Evolutionary conservation across 352 stramenopile genomes (phyloP).

Genomic region (Blastocystis sp.): DNA sequence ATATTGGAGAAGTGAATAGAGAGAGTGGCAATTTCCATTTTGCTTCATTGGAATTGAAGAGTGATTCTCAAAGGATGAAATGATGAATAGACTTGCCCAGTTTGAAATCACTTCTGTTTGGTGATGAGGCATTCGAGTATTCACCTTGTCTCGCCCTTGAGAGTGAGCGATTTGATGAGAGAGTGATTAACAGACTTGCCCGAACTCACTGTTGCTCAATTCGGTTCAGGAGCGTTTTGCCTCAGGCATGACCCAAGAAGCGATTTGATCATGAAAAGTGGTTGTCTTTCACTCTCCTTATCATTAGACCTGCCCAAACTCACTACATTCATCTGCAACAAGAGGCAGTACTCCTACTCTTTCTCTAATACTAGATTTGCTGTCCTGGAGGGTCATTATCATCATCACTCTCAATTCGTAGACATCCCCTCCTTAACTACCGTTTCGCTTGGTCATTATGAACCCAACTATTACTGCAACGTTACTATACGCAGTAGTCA

Average conservation of each 20-base stretch:
- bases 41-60: neutral
- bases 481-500: no score
- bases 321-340: no score
- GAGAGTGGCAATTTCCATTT: neutral
- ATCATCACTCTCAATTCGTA: no score
- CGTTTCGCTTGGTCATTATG: no score
- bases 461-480: no score
- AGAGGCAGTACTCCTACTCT: no score
- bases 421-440: no score
- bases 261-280: neutral
- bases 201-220: neutral
- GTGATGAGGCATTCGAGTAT: neutral
- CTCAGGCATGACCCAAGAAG: neutral
- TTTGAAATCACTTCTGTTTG: neutral
- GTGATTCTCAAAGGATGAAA: neutral
- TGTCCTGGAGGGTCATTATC: no score
- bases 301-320: no score
- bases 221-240: neutral
- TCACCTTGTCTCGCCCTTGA: neutral
- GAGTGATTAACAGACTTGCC: neutral
- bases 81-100: neutral
- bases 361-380: no score
- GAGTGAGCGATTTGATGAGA: neutral
- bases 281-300: no score
- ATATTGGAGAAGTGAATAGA: neutral